Evolutionary conservation across 352 stramenopile genomes (phyloP), one percentile per base, ranked within the genome.

Genomic region (Globisporangium canariense): DNA sequence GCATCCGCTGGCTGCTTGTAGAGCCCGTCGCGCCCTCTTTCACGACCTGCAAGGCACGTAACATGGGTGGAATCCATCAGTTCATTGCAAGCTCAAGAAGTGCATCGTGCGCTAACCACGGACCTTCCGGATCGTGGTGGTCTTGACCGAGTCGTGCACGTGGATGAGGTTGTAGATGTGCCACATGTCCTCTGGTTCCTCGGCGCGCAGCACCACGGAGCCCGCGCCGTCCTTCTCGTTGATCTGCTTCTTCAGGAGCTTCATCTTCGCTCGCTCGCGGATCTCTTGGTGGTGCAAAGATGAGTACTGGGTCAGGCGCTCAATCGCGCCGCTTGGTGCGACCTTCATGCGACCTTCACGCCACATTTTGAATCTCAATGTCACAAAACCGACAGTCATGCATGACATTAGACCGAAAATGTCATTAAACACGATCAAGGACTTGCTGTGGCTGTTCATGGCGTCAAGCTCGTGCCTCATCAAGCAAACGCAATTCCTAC

Each of bases 131-230:
- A 99, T 90, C 1, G 97, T 99, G 55, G 93, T 98, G 55, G 94
- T 98, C 64, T 97, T 94, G 45, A 99, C 91, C 49, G 86, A 89
- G 74, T 99, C 97, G 16, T 81, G 78, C 50, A 89, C 84, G 69
- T 97, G 86, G 45, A 99, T 97, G 43, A 99, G 81, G 75, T 99
- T 99, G 86, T 99, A 99, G 34, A 97, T 85, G 69, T 99, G 97
- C 96, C 97, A 99, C 79, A 99, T 97, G 76, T 99, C 97, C 76
- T 99, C 97, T 4, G 92, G 78, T 64, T 98, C 97, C 73, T 98
- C 94, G 8, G 97, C 94, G 46, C 93, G 88, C 57, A 99, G 79
- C 62, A 96, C 76, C 22, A 99, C 83, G 13, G 66, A 88, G 28
- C 96, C 96, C 55, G 78, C 89, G 66, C 94, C 94, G 81, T 99